These are phyloP conservation scores for Trichoderma endophyticum DNA, from an alignment of 2,329 filamentous ascomycete genomes.

Conservation along the genomic window DNA sequence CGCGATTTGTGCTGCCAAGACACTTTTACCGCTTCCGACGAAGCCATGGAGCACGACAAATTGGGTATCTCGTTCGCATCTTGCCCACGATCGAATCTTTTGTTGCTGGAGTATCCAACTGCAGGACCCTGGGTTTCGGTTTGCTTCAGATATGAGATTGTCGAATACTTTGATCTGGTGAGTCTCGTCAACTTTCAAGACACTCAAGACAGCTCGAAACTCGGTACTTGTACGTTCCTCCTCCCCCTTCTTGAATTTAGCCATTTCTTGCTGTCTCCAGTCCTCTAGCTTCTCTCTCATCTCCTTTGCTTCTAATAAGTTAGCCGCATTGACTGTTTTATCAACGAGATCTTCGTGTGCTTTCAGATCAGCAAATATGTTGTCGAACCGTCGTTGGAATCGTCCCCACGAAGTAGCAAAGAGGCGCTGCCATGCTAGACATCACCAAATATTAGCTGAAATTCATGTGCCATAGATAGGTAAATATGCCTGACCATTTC, in stretches of 20 bases:
- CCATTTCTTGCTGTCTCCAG: conserved; percentile 9
- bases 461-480: no score
- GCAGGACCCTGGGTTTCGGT: conserved; percentile 32
- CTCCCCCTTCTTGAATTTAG: background rate
- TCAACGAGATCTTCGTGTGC: conserved; percentile 9
- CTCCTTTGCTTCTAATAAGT: background rate
- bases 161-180: conserved; percentile 33
- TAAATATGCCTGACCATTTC: conserved; percentile 26
- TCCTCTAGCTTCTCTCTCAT: background rate
- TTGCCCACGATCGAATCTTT: conserved; percentile 29
- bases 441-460: background rate
- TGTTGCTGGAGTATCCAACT: conserved; percentile 33
- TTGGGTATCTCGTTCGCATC: conserved; percentile 19
- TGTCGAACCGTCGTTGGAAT: conserved; percentile 9
- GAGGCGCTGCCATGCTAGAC: conserved; percentile 22
- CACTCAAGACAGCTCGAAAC: conserved; percentile 23
- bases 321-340: background rate
- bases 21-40: conserved; percentile 38
- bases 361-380: conserved; percentile 3
- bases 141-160: conserved; percentile 24
- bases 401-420: conserved; percentile 22
- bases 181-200: conserved; percentile 32
- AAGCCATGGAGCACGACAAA: conserved; percentile 35
- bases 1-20: conserved; percentile 30
- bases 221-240: background rate